A percentile compares a stretch with the other conserved stretches of the same genome.
These are phyloP conservation scores for Globisporangium viniferum DNA, from an alignment of 352 stramenopile genomes.

Conservation along the genomic window DNA sequence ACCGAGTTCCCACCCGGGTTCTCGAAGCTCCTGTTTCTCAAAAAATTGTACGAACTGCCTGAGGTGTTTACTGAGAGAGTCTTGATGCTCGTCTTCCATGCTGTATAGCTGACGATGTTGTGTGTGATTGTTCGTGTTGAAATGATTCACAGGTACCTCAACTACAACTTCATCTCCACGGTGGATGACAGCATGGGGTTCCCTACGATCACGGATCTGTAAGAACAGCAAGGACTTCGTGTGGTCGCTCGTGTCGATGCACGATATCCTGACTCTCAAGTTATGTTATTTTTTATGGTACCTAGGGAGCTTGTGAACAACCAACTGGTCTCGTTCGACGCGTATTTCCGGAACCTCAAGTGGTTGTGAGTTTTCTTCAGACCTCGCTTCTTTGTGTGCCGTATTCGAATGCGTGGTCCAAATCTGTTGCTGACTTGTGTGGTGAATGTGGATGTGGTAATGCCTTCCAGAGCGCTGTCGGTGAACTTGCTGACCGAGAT, in stretches of 20 bases:
- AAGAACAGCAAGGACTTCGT: background rate
- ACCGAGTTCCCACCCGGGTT: background rate
- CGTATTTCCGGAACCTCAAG: background rate
- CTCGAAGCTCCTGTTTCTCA: background rate
- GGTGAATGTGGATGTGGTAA: background rate
- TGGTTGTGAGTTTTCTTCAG: background rate
- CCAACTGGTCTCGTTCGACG: background rate
- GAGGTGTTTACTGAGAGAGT: background rate
- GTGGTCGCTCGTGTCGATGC: background rate
- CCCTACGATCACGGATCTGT: background rate
- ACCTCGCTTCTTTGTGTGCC: background rate
- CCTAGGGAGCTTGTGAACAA: background rate
- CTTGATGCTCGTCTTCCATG: background rate
- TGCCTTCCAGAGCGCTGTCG: background rate
- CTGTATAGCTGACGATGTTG: background rate
- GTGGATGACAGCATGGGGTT: conserved; percentile 1
- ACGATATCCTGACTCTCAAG: background rate
- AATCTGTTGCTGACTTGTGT: background rate
- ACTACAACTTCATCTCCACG: conserved; percentile 1
- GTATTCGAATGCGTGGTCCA: background rate
- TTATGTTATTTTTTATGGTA: background rate
- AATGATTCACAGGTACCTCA: background rate
- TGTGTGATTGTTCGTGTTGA: background rate
- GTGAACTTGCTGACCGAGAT: conserved; percentile 2
- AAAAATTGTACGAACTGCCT: background rate